phyloP scores from a whole-genome alignment of 257 asterid species.

The Echium plantagineum region DNA sequence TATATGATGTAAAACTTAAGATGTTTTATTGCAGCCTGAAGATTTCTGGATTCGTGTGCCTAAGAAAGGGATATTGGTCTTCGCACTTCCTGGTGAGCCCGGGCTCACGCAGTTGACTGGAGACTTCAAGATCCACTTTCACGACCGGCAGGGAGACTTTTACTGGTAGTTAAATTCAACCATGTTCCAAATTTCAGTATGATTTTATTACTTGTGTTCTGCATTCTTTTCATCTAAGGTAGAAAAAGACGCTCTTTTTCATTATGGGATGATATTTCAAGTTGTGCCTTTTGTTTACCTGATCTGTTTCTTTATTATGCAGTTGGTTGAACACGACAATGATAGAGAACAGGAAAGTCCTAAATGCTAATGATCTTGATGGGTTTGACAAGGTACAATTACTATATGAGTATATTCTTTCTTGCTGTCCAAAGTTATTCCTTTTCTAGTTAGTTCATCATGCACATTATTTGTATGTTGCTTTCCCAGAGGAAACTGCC shows the following conservation, averaged over 20 bases:
- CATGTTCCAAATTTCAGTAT: too few relatives aligned
- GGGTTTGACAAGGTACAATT: constrained; percentile 88
- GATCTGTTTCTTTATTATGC: constrained; percentile 11
- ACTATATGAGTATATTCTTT: too few relatives aligned
- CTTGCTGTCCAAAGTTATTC: background rate
- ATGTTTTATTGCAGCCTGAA: constrained; percentile 62
- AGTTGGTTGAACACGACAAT: constrained; percentile 98
- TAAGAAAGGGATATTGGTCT: constrained; percentile 88
- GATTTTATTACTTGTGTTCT: too few relatives aligned
- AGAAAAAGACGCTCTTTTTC: too few relatives aligned
- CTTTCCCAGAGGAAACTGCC: constrained; percentile 80
- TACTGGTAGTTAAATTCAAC: constrained; percentile 47
- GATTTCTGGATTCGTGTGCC: constrained; percentile 93
- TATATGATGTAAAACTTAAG: background rate
- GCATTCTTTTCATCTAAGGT: too few relatives aligned
- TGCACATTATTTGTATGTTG: background rate
- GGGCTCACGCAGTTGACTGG: constrained; percentile 87
- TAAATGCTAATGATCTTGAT: constrained; percentile 71
- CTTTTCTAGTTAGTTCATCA: background rate
- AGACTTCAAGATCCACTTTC: constrained; percentile 93
- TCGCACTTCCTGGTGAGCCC: constrained; percentile 99
- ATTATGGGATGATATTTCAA: background rate
- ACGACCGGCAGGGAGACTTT: constrained; percentile 97
- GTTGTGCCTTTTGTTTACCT: background rate
- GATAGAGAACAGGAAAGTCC: constrained; percentile 83